Evolutionary conservation across 257 asterid genomes (phyloP).

Genomic region (Penstemon newberryi): DNA sequence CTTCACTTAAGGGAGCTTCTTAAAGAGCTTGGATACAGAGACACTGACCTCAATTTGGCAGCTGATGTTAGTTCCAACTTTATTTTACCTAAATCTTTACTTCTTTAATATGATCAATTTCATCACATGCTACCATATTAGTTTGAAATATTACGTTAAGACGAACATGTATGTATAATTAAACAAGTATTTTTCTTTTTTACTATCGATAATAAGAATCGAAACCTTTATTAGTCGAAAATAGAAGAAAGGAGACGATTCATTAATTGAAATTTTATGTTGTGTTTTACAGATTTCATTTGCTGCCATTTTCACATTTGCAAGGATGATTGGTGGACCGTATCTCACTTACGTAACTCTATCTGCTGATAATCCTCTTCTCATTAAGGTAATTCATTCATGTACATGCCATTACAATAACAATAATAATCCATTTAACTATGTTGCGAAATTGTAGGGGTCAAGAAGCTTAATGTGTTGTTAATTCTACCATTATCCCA

Average conservation of each 20-base stretch:
- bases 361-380: slow-evolving; percentile 60
- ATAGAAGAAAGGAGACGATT: not conserved
- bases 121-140: no score
- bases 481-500: no score
- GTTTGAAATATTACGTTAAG: no score
- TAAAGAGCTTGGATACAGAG: slow-evolving; percentile 74
- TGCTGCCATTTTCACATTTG: slow-evolving; percentile 65
- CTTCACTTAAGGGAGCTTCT: slow-evolving; percentile 86
- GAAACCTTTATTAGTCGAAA: not conserved
- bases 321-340: slow-evolving; percentile 90
- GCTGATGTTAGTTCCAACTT: slow-evolving; percentile 65
- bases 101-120: no score
- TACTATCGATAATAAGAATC: not conserved
- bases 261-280: not conserved
- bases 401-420: not conserved
- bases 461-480: no score
- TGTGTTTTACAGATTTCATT: slow-evolving; percentile 48
- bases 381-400: slow-evolving; percentile 57
- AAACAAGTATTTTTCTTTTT: not conserved
- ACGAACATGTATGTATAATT: no score
- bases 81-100: not conserved
- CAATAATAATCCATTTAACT: not conserved
- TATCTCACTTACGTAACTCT: slow-evolving; percentile 69
- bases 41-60: slow-evolving; percentile 69
- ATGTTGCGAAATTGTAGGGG: no score